These are phyloP conservation scores for Ilex aquifolium DNA, from an alignment of 257 asterid species.

Conservation along the genomic window DNA sequence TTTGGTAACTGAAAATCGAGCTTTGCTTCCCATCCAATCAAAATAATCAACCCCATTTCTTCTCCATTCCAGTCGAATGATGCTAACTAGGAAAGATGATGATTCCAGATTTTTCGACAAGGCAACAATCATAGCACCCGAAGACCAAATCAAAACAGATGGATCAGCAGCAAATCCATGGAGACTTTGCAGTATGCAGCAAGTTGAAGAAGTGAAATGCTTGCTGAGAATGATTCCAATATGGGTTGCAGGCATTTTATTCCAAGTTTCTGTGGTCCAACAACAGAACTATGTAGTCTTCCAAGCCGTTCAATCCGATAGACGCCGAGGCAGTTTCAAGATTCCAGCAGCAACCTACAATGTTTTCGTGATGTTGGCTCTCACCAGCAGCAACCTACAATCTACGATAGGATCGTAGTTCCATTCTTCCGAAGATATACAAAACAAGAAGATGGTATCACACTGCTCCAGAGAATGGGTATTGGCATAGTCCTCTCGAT, in stretches of 20 bases:
- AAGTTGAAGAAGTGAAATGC: slow-evolving; percentile 35
- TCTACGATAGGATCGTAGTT: slow-evolving; percentile 22
- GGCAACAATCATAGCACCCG: slow-evolving; percentile 17
- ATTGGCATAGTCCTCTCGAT: slow-evolving; percentile 14
- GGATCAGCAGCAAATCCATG: slow-evolving; percentile 29
- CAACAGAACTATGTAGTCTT: slow-evolving; percentile 16
- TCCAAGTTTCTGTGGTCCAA: slow-evolving; percentile 13
- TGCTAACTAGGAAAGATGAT: no score
- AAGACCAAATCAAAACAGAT: slow-evolving; percentile 19
- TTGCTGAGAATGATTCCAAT: slow-evolving; percentile 19
- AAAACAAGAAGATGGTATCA: slow-evolving; percentile 21
- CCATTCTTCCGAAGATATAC: slow-evolving; percentile 20
- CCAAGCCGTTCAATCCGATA: slow-evolving; percentile 22
- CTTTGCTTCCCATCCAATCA: no score
- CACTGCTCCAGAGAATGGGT: slow-evolving; percentile 31
- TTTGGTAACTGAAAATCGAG: no score
- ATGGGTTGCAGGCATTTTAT: slow-evolving; percentile 22
- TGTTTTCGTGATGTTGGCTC: slow-evolving; percentile 23
- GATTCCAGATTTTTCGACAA: no score
- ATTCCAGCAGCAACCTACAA: slow-evolving; percentile 30
- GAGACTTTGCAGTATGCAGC: slow-evolving; percentile 28
- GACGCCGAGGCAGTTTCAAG: slow-evolving; percentile 16
- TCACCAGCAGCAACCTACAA: slow-evolving; percentile 18
- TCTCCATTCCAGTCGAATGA: no score
- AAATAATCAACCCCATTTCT: no score